Evolutionary conservation across 805 yeast genomes (phyloP), one percentile per base, ranked within the genome.

Genomic region (Saccharomycopsis fibuligera): DNA sequence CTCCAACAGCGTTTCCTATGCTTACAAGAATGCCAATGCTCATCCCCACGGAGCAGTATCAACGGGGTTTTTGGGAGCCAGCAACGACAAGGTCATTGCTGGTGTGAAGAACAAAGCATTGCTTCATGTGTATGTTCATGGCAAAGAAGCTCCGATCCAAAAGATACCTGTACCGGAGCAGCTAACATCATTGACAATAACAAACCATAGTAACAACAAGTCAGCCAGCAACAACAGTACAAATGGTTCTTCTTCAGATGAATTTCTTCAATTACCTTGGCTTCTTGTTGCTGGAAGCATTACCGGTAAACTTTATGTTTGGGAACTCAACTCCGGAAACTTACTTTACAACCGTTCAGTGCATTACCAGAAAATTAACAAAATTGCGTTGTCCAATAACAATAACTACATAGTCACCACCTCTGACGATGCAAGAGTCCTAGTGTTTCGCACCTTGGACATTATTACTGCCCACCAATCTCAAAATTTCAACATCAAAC

Each of bases 151-250:
- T 29, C 76, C 81, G 4, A 87, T 86, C 56, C 93, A 89, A 67
- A 72, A 83, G 58, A 72, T 90, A 36, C 93, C 96, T 0, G 70
- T 90, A 12, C 96, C 97, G 0, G 97, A 87, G 63, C 79, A 78
- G 46, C 64, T 90, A 36, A 66, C 75, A 12, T 77, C 87, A 60
- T 57, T 87, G 43, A 68, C 75, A 0, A 57, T 77, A 3, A 51
- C 60, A 25, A 59, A 59, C 25, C 54, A 57, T 16, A n/a, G n/a
- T n/a, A 54, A 54, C 16, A 44, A 52, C 29, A 54, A 56, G 23
- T 42, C 54, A 4, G 54, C 39, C 1, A 55, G 55, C 5, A 47
- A 51, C 14, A 56, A 54, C 9, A 59, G 53, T 14, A n/a, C n/a
- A n/a, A n/a, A n/a, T n/a, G n/a, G n/a, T n/a, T n/a, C n/a, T n/a